Percentiles rank a stretch among this genome's conserved stretches.
phyloP scores from a whole-genome alignment of 176 grass and related monocot genomes.

The Poa annua region DNA sequence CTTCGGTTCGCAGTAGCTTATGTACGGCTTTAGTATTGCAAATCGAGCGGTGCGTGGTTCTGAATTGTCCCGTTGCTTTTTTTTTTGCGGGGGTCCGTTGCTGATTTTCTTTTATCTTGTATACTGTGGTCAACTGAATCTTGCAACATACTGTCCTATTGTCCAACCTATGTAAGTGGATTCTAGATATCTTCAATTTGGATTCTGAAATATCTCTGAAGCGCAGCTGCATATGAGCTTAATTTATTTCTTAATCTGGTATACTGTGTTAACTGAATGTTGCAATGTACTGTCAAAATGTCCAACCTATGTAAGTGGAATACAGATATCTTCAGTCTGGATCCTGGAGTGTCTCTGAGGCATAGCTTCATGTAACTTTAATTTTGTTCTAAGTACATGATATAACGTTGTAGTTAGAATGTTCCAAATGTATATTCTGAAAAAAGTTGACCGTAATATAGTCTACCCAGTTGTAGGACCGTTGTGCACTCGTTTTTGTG shows the following conservation, averaged over 20 bases:
- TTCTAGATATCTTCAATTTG: too few relatives aligned
- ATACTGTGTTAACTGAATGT: background rate
- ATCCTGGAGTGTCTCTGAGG: background rate
- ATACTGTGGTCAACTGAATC: too few relatives aligned
- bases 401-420: background rate
- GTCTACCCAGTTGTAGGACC: background rate
- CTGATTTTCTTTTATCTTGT: too few relatives aligned
- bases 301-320: background rate
- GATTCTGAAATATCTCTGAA: background rate
- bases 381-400: background rate
- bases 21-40: background rate
- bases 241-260: background rate
- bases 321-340: background rate
- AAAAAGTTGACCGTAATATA: background rate
- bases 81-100: background rate
- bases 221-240: background rate
- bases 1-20: background rate
- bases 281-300: background rate
- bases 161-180: too few relatives aligned
- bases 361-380: background rate
- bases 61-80: background rate
- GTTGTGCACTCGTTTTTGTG: background rate
- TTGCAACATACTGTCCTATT: too few relatives aligned
- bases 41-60: background rate
- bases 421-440: constrained; percentile 13